Conservation (phyloP, 106 monocot genomes). For the Acorus calamus region DNA sequence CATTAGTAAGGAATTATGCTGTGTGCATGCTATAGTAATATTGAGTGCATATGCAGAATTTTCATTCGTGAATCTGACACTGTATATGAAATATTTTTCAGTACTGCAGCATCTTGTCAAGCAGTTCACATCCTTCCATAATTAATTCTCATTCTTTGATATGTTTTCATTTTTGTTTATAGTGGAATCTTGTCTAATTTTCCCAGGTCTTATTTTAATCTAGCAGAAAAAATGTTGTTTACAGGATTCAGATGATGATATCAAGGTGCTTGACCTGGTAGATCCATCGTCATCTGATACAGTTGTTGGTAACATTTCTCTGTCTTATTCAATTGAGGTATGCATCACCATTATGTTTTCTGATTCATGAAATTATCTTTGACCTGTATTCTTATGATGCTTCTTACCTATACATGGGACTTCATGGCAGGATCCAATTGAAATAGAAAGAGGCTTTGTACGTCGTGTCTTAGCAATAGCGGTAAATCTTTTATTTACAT, state of each 20-base stretch:
- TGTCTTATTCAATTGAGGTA: conserved; percentile 82
- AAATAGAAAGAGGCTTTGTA: conserved; percentile 75
- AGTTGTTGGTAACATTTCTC: conserved; percentile 49
- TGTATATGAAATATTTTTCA: too few relatives aligned
- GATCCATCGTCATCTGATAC: conserved; percentile 50
- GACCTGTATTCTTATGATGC: neutral
- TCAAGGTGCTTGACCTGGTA: conserved; percentile 36
- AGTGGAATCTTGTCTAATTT: too few relatives aligned
- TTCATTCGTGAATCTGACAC: too few relatives aligned
- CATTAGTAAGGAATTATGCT: too few relatives aligned
- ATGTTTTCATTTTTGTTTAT: too few relatives aligned
- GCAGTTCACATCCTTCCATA: too few relatives aligned
- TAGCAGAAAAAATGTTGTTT: neutral
- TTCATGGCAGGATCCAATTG: conserved; percentile 76
- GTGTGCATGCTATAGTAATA: too few relatives aligned
- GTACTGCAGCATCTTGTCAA: too few relatives aligned
- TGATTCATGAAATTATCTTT: neutral
- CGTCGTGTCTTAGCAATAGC: conserved; percentile 70
- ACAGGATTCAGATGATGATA: conserved; percentile 45
- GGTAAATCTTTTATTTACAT: conserved; percentile 27
- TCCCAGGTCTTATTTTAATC: too few relatives aligned
- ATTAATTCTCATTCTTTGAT: too few relatives aligned
- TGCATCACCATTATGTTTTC: neutral
- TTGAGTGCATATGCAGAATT: too few relatives aligned
- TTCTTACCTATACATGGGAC: neutral